These are phyloP conservation scores for Citrus cavaleriei DNA, from an alignment of 345 rosid genomes.

Conservation along the genomic window DNA sequence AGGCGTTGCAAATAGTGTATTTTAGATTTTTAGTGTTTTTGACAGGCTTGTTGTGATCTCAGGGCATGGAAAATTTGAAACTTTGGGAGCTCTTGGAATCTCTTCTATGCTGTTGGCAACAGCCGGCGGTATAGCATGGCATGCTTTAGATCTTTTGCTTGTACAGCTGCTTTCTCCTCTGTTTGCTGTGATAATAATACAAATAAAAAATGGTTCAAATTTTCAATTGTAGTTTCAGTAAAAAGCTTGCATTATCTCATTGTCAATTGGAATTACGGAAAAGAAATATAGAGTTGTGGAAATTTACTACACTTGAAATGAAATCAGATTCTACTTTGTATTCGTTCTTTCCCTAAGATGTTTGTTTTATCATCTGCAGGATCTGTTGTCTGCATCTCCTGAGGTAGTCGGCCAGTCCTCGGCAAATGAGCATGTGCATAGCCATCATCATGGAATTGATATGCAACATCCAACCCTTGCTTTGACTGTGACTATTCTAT, in stretches of 20 bases:
- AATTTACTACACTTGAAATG: conserved; percentile 3
- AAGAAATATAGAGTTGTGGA: not conserved
- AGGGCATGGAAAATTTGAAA: conserved; percentile 95
- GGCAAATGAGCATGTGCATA: conserved; percentile 29
- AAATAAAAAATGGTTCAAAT: not conserved
- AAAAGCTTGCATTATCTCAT: not conserved
- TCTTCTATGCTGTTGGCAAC: conserved; percentile 92
- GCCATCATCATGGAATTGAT: conserved; percentile 69
- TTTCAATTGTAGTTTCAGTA: not conserved
- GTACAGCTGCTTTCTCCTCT: conserved; percentile 35
- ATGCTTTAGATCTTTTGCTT: conserved; percentile 61
- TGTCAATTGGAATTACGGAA: not conserved
- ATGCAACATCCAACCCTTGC: conserved; percentile 80
- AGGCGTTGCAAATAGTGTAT: not conserved
- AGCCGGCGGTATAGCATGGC: conserved; percentile 89
- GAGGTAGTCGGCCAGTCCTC: conserved; percentile 37
- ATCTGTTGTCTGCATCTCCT: conserved; percentile 46
- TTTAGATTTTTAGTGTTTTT: not conserved
- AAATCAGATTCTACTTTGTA: conserved; percentile 13
- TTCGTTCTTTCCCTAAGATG: not conserved
- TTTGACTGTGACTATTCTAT: conserved; percentile 65
- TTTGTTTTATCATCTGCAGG: conserved; percentile 36
- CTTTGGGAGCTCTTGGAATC: conserved; percentile 89
- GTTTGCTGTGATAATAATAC: not conserved
- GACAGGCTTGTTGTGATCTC: conserved; percentile 9